Percentiles rank a stretch among this genome's conserved stretches.
Conservation (phyloP, 176 grass and related monocot genomes). For the Oryza glaberrima region DNA sequence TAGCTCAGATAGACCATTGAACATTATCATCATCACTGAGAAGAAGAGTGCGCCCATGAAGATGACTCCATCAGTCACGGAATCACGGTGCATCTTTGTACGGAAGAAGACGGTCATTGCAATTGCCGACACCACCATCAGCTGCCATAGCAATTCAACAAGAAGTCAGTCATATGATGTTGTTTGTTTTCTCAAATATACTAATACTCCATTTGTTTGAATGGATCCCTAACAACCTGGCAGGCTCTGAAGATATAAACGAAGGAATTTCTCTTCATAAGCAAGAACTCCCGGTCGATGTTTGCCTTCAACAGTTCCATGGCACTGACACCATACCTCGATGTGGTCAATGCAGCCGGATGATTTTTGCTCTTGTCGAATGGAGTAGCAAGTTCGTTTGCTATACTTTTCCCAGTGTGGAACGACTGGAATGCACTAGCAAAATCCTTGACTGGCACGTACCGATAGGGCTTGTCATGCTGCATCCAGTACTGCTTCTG, state of each 20-base stretch:
- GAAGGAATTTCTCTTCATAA: conserved; percentile 77
- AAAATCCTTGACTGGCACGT: conserved; percentile 59
- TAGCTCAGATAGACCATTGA: conserved; percentile 80
- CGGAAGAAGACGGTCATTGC: conserved; percentile 88
- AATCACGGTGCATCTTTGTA: conserved; percentile 68
- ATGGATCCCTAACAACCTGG: conserved; percentile 50
- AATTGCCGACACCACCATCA: conserved; percentile 58
- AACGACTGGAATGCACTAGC: conserved; percentile 49
- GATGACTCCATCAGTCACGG: conserved; percentile 42
- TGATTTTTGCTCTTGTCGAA: conserved; percentile 57
- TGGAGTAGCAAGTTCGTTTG: conserved; percentile 45
- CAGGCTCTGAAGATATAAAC: conserved; percentile 59
- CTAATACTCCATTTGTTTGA: conserved; percentile 6
- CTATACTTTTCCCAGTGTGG: conserved; percentile 40
- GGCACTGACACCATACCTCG: conserved; percentile 45
- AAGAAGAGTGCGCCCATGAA: conserved; percentile 80
- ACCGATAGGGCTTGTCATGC: conserved; percentile 43
- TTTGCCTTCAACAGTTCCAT: conserved; percentile 61
- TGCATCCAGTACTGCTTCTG: conserved; percentile 67
- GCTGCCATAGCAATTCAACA: conserved; percentile 48
- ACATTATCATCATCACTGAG: conserved; percentile 72
- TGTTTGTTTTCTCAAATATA: not conserved
- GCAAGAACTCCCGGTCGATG: conserved; percentile 50
- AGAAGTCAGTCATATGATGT: conserved; percentile 32
- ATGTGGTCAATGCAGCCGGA: conserved; percentile 58